These are phyloP conservation scores for Schizothecium vesticola DNA, from an alignment of 495 filamentous ascomycete genomes.

Conservation along the genomic window DNA sequence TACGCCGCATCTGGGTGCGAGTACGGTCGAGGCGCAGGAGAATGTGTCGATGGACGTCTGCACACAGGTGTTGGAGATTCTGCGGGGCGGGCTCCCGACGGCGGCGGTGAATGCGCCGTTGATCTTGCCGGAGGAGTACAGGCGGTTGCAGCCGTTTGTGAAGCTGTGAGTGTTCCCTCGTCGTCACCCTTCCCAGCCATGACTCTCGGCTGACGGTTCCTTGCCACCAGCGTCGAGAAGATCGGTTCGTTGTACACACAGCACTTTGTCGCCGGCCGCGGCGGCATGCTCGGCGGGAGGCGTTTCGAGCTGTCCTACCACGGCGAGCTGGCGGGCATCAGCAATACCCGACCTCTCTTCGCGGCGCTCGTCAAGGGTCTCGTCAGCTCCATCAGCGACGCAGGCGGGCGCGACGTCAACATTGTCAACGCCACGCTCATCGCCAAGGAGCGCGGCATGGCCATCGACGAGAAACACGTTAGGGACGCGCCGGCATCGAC, in stretches of 20 bases:
- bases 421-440: conserved; percentile 68
- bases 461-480: conserved; percentile 58
- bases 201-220: neutral
- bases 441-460: conserved; percentile 62
- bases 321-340: conserved; percentile 56
- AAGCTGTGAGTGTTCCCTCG: conserved; percentile 32
- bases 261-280: conserved; percentile 46
- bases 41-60: conserved; percentile 71
- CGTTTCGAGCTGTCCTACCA: conserved; percentile 66
- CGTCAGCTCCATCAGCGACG: conserved; percentile 51
- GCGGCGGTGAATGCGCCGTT: conserved; percentile 68
- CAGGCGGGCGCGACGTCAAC: conserved; percentile 60
- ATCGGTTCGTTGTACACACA: conserved; percentile 68
- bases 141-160: conserved; percentile 65
- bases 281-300: conserved; percentile 40
- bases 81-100: conserved; percentile 60
- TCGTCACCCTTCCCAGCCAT: neutral
- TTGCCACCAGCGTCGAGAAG: conserved; percentile 49
- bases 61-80: conserved; percentile 62
- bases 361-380: conserved; percentile 66
- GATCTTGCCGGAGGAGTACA: conserved; percentile 67
- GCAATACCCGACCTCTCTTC: conserved; percentile 64
- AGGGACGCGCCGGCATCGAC: conserved; percentile 48
- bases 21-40: conserved; percentile 71
- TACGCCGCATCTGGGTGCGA: conserved; percentile 68